phyloP scores from a whole-genome alignment of 2,329 filamentous ascomycete species.

The Talaromyces pinophilus region DNA sequence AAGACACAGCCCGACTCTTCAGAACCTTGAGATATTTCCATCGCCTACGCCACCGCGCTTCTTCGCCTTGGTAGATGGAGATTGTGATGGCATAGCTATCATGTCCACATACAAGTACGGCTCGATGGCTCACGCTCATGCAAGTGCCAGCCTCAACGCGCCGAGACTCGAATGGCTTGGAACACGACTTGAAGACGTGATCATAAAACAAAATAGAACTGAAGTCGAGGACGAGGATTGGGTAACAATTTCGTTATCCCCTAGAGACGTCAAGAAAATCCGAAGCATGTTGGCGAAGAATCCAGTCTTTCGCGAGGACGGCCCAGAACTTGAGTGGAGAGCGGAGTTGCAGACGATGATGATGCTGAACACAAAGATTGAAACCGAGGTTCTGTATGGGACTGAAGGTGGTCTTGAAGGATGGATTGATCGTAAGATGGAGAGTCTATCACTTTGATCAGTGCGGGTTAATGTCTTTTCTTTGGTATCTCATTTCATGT shows the following conservation, averaged over 20 bases:
- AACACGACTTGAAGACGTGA: constrained; percentile 47
- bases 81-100: constrained; percentile 65
- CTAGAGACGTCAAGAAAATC: constrained; percentile 58
- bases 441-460: not conserved
- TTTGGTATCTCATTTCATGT: not conserved
- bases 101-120: constrained; percentile 65
- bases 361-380: constrained; percentile 62
- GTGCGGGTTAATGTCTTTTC: no score
- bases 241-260: constrained; percentile 50
- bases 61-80: constrained; percentile 59
- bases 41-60: constrained; percentile 42
- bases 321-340: constrained; percentile 49
- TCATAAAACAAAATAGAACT: constrained; percentile 31
- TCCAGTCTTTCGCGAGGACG: constrained; percentile 46
- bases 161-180: constrained; percentile 60
- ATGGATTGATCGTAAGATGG: constrained; percentile 47
- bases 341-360: constrained; percentile 62
- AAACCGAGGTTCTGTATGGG: constrained; percentile 59
- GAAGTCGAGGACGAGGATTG: constrained; percentile 28
- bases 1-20: not conserved
- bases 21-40: constrained; percentile 25
- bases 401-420: constrained; percentile 41
- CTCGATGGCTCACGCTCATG: constrained; percentile 57
- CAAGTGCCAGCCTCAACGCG: constrained; percentile 51
- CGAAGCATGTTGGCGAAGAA: constrained; percentile 53